Conservation (phyloP, 331 rosid genomes). For the Quercus tomentella region DNA sequence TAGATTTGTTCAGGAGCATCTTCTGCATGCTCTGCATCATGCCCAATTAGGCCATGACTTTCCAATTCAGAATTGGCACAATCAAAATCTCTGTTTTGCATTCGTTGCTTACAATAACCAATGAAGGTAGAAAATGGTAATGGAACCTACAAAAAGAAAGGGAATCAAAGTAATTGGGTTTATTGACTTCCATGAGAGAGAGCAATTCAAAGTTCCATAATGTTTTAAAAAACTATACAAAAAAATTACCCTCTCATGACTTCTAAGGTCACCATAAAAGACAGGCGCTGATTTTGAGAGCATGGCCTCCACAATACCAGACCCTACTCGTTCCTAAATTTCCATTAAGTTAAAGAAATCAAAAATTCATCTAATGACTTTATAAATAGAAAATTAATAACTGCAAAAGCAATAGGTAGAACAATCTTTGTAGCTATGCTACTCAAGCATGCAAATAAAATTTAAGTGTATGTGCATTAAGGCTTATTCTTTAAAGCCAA, state of each 20-base stretch:
- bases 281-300: constrained; percentile 65
- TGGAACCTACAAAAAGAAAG: constrained; percentile 49
- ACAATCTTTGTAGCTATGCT: not conserved
- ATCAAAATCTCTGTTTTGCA: constrained; percentile 25
- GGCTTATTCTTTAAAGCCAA: not conserved
- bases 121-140: constrained; percentile 67
- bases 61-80: constrained; percentile 16
- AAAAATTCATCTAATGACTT: not conserved
- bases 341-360: not conserved
- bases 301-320: constrained; percentile 84
- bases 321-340: constrained; percentile 64
- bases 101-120: constrained; percentile 50
- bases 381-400: not conserved
- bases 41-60: constrained; percentile 13
- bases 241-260: constrained; percentile 69
- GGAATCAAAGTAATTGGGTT: not conserved
- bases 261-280: constrained; percentile 85
- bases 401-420: not conserved
- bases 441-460: not conserved
- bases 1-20: constrained; percentile 56
- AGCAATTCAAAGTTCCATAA: not conserved
- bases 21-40: constrained; percentile 32
- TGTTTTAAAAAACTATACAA: not conserved
- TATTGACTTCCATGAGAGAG: not conserved
- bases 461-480: not conserved